Evolutionary conservation across 129 eudicot species (phyloP).

Genomic region (Centaurea solstitialis): DNA sequence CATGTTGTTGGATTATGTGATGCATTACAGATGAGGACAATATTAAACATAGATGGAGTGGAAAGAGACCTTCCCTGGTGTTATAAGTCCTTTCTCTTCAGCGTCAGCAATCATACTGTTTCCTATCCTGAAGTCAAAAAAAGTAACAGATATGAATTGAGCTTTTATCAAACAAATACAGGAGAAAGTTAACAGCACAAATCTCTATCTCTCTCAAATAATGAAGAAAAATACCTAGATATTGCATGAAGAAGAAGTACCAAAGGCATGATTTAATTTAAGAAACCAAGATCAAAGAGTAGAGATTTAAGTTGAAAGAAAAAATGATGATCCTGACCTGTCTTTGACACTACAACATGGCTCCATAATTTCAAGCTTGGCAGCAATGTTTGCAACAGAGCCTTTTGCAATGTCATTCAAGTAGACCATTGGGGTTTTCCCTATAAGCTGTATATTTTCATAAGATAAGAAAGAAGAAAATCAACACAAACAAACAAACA

Average conservation of each 20-base stretch:
- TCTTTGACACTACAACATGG: conserved; percentile 99
- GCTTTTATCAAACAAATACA: not conserved
- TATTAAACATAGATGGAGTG: no score
- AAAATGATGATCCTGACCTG: conserved; percentile 48
- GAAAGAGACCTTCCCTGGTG: conserved; percentile 74
- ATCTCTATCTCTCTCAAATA: not conserved
- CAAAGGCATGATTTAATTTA: not conserved
- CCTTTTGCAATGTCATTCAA: conserved; percentile 73
- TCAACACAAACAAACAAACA: no score
- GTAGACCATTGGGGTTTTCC: conserved; percentile 96
- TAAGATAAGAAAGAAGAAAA: not conserved
- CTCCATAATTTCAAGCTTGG: conserved; percentile 98
- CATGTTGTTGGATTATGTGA: no score
- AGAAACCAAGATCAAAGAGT: not conserved
- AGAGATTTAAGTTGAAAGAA: not conserved
- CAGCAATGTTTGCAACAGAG: conserved; percentile 89
- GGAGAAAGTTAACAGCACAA: not conserved
- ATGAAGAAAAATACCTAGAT: not conserved
- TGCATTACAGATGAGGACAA: no score
- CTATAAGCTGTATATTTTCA: conserved; percentile 66
- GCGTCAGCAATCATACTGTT: conserved; percentile 93
- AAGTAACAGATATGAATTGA: conserved; percentile 1
- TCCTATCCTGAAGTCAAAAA: conserved; percentile 79
- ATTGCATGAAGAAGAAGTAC: not conserved
- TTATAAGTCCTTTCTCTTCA: conserved; percentile 82